phyloP scores from a whole-genome alignment of 208 protist species.

The Trypanosoma scelopori region DNA sequence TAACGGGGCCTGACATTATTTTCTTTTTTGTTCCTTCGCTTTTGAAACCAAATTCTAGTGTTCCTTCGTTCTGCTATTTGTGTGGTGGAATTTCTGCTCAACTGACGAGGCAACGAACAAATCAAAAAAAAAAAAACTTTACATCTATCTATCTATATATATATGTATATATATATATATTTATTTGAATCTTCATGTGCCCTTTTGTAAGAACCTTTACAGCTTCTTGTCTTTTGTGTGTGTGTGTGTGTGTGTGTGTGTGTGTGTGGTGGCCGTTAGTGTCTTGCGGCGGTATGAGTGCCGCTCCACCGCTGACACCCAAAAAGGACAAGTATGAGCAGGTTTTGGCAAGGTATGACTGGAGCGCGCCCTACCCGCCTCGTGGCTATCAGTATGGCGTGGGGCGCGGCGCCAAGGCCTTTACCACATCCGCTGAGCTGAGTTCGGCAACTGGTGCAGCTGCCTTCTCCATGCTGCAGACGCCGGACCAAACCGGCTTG shows the following conservation, averaged over 20 bases:
- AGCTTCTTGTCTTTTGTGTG: no score
- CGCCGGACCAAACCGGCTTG: constrained; percentile 28
- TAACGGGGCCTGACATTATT: background rate
- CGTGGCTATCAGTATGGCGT: constrained; percentile 75
- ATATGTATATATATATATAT: background rate
- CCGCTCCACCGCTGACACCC: constrained; percentile 11
- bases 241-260: background rate
- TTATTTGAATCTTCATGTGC: background rate
- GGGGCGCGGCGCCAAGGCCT: constrained; percentile 74
- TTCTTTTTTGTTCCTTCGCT: constrained; percentile 17
- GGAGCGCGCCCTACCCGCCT: constrained; percentile 63
- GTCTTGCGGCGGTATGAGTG: background rate
- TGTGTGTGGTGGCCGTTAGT: background rate
- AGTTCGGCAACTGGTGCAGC: constrained; percentile 26
- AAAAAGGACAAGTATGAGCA: constrained; percentile 74
- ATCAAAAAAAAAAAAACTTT: background rate
- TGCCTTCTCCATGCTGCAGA: constrained; percentile 3
- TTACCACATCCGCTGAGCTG: constrained; percentile 77
- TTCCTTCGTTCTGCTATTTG: no score
- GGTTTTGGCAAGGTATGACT: constrained; percentile 72
- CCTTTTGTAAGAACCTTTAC: background rate
- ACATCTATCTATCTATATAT: background rate
- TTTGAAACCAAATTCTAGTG: no score
- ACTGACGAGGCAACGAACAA: no score
- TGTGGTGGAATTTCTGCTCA: no score